A percentile compares a stretch with the other conserved stretches of the same genome.
phyloP scores from a whole-genome alignment of 768 basidiomycete genomes.

The Amanita rimosa region DNA sequence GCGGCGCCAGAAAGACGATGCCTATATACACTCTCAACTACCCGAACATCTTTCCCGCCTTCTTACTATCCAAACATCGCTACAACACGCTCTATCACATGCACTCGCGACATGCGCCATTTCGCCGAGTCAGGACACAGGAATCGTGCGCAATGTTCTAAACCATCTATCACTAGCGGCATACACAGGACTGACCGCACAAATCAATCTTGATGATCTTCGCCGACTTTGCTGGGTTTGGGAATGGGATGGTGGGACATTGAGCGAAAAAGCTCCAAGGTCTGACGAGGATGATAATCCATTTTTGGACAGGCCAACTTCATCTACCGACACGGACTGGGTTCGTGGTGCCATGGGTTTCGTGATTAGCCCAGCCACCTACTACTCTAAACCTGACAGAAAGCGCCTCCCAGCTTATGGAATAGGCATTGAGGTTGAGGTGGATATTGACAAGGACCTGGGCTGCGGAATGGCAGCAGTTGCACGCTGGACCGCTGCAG shows the following conservation, averaged over 20 bases:
- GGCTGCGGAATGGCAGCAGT: conserved; percentile 80
- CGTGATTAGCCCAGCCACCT: conserved; percentile 58
- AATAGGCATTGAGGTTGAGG: conserved; percentile 79
- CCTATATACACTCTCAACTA: conserved; percentile 21
- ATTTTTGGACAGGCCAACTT: conserved; percentile 37
- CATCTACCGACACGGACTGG: conserved; percentile 51
- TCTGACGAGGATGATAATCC: conserved; percentile 48
- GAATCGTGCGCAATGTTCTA: conserved; percentile 65
- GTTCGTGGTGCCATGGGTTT: conserved; percentile 73
- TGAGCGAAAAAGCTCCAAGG: conserved; percentile 15
- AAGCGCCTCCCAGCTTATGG: conserved; percentile 74
- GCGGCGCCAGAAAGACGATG: conserved; percentile 17
- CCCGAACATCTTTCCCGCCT: conserved; percentile 54
- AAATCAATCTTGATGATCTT: conserved; percentile 60
- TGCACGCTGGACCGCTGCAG: conserved; percentile 72
- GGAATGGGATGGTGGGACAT: conserved; percentile 65
- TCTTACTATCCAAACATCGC: conserved; percentile 48
- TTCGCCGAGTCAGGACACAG: conserved; percentile 66
- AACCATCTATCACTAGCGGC: conserved; percentile 64
- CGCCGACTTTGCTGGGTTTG: conserved; percentile 77
- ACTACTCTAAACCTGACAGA: conserved; percentile 53
- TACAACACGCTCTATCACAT: conserved; percentile 79
- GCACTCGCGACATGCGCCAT: conserved; percentile 76
- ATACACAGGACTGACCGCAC: conserved; percentile 54
- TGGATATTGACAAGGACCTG: conserved; percentile 76